Conservation (phyloP, 1,139 yeast genomes). For the Diutina siamensis region DNA sequence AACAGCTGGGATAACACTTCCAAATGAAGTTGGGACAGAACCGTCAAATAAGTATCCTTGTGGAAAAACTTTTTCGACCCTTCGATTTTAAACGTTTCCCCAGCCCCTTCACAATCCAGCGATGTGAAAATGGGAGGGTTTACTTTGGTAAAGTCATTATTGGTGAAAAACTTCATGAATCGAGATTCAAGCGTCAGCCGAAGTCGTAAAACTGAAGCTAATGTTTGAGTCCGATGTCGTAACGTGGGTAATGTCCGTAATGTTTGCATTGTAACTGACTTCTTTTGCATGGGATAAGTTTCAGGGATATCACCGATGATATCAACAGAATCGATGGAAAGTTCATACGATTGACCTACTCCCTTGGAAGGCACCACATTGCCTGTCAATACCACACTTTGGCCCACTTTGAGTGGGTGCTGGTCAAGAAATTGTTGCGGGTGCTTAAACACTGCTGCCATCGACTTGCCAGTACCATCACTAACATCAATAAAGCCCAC, state of each 20-base stretch:
- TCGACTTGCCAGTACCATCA: conserved; percentile 52
- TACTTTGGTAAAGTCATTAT: conserved; percentile 52
- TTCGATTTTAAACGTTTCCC: conserved; percentile 64
- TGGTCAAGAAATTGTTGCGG: conserved; percentile 32
- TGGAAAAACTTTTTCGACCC: conserved; percentile 48
- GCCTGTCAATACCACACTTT: conserved; percentile 24
- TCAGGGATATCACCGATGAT: conserved; percentile 46
- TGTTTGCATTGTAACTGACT: conserved; percentile 52
- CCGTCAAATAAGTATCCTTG: conserved; percentile 61
- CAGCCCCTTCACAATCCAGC: conserved; percentile 97
- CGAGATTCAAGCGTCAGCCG: conserved; percentile 55
- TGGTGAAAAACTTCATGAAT: conserved; percentile 43
- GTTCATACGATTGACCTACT: conserved; percentile 20
- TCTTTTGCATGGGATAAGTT: conserved; percentile 76
- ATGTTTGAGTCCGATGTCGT: conserved; percentile 60
- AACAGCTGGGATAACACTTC: conserved; percentile 72
- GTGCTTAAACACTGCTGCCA: conserved; percentile 47
- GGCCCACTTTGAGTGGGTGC: conserved; percentile 33
- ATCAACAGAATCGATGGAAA: conserved; percentile 16
- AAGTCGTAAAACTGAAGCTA: conserved; percentile 57
- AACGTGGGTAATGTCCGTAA: conserved; percentile 64
- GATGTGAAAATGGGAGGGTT: conserved; percentile 80
- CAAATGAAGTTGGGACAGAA: conserved; percentile 83
- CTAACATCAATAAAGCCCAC: conserved; percentile 68
- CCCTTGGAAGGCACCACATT: conserved; percentile 25